Conservation (phyloP, 371 early-diverging fungal species). For the Mucor irregularis region DNA sequence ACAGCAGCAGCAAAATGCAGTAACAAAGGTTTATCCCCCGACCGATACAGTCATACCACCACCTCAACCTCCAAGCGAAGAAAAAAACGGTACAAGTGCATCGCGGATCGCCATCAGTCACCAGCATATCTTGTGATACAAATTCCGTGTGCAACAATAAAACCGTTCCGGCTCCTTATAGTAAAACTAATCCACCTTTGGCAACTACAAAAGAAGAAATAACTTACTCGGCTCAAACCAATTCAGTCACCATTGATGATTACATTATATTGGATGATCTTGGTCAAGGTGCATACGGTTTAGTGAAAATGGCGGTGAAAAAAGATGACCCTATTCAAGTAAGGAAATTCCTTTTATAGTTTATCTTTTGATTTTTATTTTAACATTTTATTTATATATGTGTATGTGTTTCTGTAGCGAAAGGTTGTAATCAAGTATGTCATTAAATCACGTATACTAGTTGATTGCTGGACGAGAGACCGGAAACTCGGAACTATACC, state of each 20-base stretch:
- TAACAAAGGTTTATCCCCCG: neutral
- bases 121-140: constrained; percentile 13
- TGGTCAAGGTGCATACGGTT: constrained; percentile 77
- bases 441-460: constrained; percentile 71
- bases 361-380: constrained; percentile 6
- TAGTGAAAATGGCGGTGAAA: constrained; percentile 62
- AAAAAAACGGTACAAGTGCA: no score
- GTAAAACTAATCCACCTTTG: no score
- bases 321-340: constrained; percentile 48
- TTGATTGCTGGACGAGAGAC: constrained; percentile 72
- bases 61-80: neutral
- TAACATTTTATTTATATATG: constrained; percentile 4
- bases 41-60: neutral
- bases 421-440: constrained; percentile 78
- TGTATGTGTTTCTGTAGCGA: constrained; percentile 27
- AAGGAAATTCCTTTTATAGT: constrained; percentile 8
- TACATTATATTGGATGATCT: constrained; percentile 61
- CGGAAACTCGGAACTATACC: constrained; percentile 66
- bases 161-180: no score
- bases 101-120: constrained; percentile 13
- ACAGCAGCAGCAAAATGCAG: neutral
- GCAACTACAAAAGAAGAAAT: constrained; percentile 16
- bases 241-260: constrained; percentile 52
- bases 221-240: constrained; percentile 51
- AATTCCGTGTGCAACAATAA: no score